Base-by-base conservation (phyloP, 1,284 basidiomycete genomes). In the Tremellales sp. region DNA sequence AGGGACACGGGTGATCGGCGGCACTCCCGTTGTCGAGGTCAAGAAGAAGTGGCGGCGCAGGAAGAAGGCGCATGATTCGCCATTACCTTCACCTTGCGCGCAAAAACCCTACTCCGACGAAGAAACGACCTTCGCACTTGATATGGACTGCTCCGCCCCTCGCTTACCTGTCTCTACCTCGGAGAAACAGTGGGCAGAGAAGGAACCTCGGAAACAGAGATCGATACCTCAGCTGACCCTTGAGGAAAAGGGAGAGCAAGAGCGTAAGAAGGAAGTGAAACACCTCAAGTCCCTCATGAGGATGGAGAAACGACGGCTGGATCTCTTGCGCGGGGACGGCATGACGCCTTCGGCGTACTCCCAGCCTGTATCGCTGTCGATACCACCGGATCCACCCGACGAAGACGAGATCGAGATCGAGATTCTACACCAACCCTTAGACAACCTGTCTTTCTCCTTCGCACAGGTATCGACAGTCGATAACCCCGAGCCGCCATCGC, bases 301-400 rank as follows among this genome's bases (percentile, higher is more conserved):
- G 29, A 46, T 61, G 22, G 67, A 70, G 38, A 50, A 56, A 19
- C 51, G 70, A 12, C 53, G 70, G 4, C 39, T 71, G 28, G 65
- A 69, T 43, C 51, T 73, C 9, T 47, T 71, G 8, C 59, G 65
- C 18, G 71, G 71, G 2, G 71, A 73, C 49, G 71, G 71, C 6
- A 68, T 50, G 8, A 56, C 47, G 27, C 51, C 60, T 2, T 44
- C 33, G 10, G 4, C 46, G 16, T 43, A 34, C 9, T 6, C 24
- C 21, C 22, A 14, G 18, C 37, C 37, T 8, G n/a, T 18, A 18
- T 9, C 34, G 22, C 49, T 68, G 2, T 59, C 57, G n/a, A 51
- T 58, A 13, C 60, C 61, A 5, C 44, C 52, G 5, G 18, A 36
- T 14, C 40, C 50, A 18, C 36, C 10, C 13, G 57, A 58, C 18